Conservation (phyloP, 192 early-diverging fungal genomes). For the Dispira parvispora region DNA sequence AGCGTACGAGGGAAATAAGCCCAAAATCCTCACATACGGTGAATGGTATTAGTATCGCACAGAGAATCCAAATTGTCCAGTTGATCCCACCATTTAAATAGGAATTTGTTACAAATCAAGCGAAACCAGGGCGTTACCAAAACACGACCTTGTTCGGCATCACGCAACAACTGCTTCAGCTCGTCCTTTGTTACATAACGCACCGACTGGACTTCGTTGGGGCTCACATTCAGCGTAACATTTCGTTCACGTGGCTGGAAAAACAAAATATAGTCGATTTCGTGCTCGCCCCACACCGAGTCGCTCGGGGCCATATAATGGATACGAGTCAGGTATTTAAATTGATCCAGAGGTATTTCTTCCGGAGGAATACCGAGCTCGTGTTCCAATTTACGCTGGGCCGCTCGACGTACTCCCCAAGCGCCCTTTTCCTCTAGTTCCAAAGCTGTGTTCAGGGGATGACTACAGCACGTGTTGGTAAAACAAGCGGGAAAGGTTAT, state of each 20-base stretch:
- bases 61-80: conserved; percentile 47
- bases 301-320: conserved; percentile 94
- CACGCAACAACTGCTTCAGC: conserved; percentile 51
- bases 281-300: conserved; percentile 97
- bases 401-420: conserved; percentile 75
- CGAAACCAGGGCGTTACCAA: conserved; percentile 93
- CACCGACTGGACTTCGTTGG: conserved; percentile 78
- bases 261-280: conserved; percentile 94
- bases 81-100: conserved; percentile 94
- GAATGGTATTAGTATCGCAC: conserved; percentile 50
- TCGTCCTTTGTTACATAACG: conserved; percentile 73
- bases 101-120: conserved; percentile 77
- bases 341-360: conserved; percentile 66
- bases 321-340: conserved; percentile 84
- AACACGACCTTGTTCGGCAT: conserved; percentile 21
- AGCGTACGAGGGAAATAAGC: too few relatives aligned
- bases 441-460: conserved; percentile 63
- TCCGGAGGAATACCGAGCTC: conserved; percentile 75
- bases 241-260: conserved; percentile 31
- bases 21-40: conserved; percentile 19
- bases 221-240: conserved; percentile 57
- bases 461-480: conserved; percentile 98
- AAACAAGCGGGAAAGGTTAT: conserved; percentile 95
- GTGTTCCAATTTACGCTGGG: conserved; percentile 86
- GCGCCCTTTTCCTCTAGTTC: conserved; percentile 72